Base-by-base conservation (phyloP, 768 basidiomycete species). In the Suillus variegatus region DNA sequence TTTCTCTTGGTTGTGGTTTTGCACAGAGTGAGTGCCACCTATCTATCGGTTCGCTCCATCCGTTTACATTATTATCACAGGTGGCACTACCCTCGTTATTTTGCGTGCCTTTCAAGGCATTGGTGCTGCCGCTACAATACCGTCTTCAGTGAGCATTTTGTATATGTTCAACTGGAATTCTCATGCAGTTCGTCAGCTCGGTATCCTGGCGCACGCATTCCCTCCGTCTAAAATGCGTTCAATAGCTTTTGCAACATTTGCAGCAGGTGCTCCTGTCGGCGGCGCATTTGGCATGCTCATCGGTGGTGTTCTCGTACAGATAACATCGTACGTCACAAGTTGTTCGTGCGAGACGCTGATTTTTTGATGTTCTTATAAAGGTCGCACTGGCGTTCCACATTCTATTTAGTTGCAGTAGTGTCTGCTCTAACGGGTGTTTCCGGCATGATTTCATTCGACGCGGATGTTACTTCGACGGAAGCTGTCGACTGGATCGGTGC, bases 251-350 rank as follows among this genome's bases (percentile, higher is more conserved):
- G 86, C 95, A 0, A 87, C 89, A 0, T 96, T 95, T 68, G 83
- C 90, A 0, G 92, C 93, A 0, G 95, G 95, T 32, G 92, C 91
- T 0, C 94, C 95, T 0, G 71, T 95, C 9, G 95, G 95, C 0
- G 90, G 84, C 0, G 90, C 86, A 0, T 77, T 94, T 16, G 94
- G 95, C 1, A 81, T 82, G 38, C 76, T 87, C 0, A 64, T 93
- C 0, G 93, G 94, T 14, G 93, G 92, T n/a, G 76, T 89, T 1
- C 75, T 93, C 28, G 90, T 88, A 0, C 84, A 93, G 70, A 77
- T 81, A 13, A 76, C 77, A 60, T 36, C 60, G 81, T 83, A 64
- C 63, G 78, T 73, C 6, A 14, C 1, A 60, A 28, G 13, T 35
- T 9, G 41, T 22, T 20, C 28, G 0, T 51, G 18, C 13, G 1